A percentile compares a stretch with the other conserved stretches of the same genome.
These are phyloP conservation scores for Neocucurbitaria cava DNA, from an alignment of 2,329 filamentous ascomycete species.

Conservation along the genomic window DNA sequence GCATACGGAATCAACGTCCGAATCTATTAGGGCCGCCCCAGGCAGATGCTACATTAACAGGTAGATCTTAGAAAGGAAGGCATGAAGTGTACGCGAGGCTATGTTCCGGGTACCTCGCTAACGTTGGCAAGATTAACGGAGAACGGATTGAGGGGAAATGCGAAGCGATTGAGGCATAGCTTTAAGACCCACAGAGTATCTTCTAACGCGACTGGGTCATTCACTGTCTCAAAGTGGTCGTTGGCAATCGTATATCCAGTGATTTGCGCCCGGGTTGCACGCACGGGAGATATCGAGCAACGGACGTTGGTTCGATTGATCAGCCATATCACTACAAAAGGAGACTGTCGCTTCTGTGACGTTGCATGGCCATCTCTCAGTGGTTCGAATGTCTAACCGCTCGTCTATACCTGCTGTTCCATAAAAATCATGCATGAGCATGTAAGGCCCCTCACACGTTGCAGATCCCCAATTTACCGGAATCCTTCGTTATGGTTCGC, in stretches of 20 bases:
- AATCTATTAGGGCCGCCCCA: not conserved
- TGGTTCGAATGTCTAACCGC: not conserved
- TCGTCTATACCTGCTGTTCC: not conserved
- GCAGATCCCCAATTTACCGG: not conserved
- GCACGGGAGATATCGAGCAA: slow-evolving; percentile 1
- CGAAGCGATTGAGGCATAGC: slow-evolving; percentile 17
- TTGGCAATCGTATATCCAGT: not conserved
- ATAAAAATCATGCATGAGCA: not conserved
- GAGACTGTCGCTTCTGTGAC: not conserved
- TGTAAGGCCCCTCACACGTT: not conserved
- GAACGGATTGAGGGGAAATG: slow-evolving; percentile 23
- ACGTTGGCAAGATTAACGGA: slow-evolving; percentile 10
- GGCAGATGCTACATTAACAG: slow-evolving; percentile 1
- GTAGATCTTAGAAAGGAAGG: not conserved
- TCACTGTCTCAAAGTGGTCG: not conserved
- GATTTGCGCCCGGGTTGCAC: slow-evolving; percentile 9
- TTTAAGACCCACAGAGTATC: slow-evolving; percentile 2
- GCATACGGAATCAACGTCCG: not conserved
- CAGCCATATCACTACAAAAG: not conserved
- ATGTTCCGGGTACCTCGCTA: not conserved
- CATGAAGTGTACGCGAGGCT: not conserved
- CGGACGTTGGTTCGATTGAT: not conserved
- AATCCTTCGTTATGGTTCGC: too few species aligned
- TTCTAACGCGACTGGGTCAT: not conserved
- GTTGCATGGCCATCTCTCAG: not conserved